phyloP scores from a whole-genome alignment of 2,329 filamentous ascomycete species.

The Aspergillus hiratsukae region DNA sequence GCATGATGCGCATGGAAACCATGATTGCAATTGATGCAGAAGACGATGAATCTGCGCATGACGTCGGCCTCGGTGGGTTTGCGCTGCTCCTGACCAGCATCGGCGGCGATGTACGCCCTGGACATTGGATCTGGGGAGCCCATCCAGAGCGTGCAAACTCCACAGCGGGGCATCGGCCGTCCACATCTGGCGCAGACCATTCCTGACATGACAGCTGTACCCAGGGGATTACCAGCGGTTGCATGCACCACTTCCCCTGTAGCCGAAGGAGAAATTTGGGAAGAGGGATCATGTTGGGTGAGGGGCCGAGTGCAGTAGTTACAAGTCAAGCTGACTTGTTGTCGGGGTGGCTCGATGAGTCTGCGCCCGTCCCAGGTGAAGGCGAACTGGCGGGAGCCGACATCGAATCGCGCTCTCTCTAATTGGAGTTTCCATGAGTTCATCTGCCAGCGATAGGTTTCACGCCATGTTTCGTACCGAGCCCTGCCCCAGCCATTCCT shows the following conservation, averaged over 20 bases:
- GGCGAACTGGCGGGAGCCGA: constrained; percentile 52
- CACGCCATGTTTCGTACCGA: constrained; percentile 57
- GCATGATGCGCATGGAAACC: constrained; percentile 62
- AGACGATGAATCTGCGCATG: constrained; percentile 54
- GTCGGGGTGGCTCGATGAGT: constrained; percentile 46
- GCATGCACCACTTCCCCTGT: constrained; percentile 31
- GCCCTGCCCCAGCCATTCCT: constrained; percentile 48
- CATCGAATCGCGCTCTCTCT: constrained; percentile 56
- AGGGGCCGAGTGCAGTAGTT: constrained; percentile 57
- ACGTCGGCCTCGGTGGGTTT: constrained; percentile 37
- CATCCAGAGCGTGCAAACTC: constrained; percentile 59
- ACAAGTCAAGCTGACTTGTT: constrained; percentile 56
- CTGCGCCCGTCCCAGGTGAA: constrained; percentile 47
- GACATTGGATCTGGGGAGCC: constrained; percentile 54
- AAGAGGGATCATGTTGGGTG: constrained; percentile 41
- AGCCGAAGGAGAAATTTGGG: constrained; percentile 21
- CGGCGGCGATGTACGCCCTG: constrained; percentile 31
- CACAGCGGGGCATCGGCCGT: constrained; percentile 60
- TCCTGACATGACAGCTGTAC: constrained; percentile 38
- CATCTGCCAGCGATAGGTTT: constrained; percentile 57
- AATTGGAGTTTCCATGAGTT: constrained; percentile 59
- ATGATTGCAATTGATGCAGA: constrained; percentile 61
- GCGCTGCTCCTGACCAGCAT: constrained; percentile 23
- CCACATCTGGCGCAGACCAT: constrained; percentile 59
- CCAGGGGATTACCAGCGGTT: constrained; percentile 34